Base-by-base conservation (phyloP, 768 basidiomycete species). In the Leccinum arenicola region DNA sequence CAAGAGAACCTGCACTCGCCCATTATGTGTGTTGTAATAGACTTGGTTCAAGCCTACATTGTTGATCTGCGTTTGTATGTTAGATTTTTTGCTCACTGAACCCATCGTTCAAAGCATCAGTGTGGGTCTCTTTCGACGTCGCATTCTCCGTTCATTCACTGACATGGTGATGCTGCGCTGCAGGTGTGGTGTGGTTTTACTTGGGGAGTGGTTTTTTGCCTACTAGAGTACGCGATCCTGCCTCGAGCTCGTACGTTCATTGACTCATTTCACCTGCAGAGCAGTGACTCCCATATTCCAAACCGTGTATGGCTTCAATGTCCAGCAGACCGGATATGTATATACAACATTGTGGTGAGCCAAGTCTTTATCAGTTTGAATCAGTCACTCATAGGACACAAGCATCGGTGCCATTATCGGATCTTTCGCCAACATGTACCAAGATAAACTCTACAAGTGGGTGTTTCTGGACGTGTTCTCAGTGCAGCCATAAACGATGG, bases 81-180 rank as follows among this genome's bases (percentile, higher is more conserved):
- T 43, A 71, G 69, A 65, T 47, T 60, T 71, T 33, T 59, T 71
- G 14, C 40, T 67, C 12, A 68, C 69, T 0, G 93, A 95, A 67
- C 88, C 88, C 0, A 78, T 91, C 51, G 89, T 93, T 4, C 76
- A 82, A 9, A 83, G 84, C 64, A 86, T 95, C 68, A 86, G 84
- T 63, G 88, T 88, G 60, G 58, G 83, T 75, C 52, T 29, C 21
- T 11, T 19, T 27, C 19, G 21, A 17, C 5, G 3, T n/a, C 43
- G 11, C 4, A 3, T 49, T 36, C 10, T 21, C 10, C 31, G 1
- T 6, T 10, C 27, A 12, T 27, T 8, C 0, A n/a, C 7, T 35
- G 47, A 58, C 17, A 19, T 33, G n/a, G 3, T 19, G 19, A 47
- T 4, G 4, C 10, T 52, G 54, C 21, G 21, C 36, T 29, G 4